Evolutionary conservation across 1,284 basidiomycete genomes (phyloP), one percentile per base, ranked within the genome.

Genomic region (Heterobasidion parviporum): DNA sequence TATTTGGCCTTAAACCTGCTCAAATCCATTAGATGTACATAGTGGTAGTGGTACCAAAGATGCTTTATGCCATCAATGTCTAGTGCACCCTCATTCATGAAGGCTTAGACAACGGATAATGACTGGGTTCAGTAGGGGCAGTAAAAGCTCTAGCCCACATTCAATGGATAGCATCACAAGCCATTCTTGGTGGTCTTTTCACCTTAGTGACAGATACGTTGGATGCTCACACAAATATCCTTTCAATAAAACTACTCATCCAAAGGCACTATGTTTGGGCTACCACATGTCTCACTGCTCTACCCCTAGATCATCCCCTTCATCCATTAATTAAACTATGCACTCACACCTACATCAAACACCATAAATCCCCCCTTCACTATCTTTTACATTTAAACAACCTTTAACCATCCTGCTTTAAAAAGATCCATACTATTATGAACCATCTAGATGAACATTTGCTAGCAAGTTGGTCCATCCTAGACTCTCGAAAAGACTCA

Each of bases 281-380:
- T 32, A 38, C 66, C 0, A 20, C 68, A 1, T 51, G 65, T 1
- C 57, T 74, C 0, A 60, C 64, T n/a, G n/a, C n/a, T n/a, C 15
- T 65, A 69, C 0, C 63, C 74, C 0, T 68, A n/a, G 70, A 55
- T 1, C 69, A 74, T 59, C 74, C 71, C 0, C 62, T 73, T 0
- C 10, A 55, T 48, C 12, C 45, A 7, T 18, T 20, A 0, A 58
- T 66, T 8, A 48, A 46, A 3, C 34, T 52, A 1, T 62, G 65
- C 0, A 58, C 59, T 2, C 34, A 15, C 0, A 45, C 33, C 3
- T 54, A 53, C 12, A 57, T 66, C 10, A 55, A 57, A 15, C 2
- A 36, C 1, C 65, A 67, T 50, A 52, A 59, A 4, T 53, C 59
- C 2, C 54, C 61, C 0, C 55, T 67, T 0, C 63, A 67, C 48